Evolutionary conservation across 805 yeast genomes (phyloP), one percentile per base, ranked within the genome.

Genomic region (Wickerhamomyces strasburgensis): DNA sequence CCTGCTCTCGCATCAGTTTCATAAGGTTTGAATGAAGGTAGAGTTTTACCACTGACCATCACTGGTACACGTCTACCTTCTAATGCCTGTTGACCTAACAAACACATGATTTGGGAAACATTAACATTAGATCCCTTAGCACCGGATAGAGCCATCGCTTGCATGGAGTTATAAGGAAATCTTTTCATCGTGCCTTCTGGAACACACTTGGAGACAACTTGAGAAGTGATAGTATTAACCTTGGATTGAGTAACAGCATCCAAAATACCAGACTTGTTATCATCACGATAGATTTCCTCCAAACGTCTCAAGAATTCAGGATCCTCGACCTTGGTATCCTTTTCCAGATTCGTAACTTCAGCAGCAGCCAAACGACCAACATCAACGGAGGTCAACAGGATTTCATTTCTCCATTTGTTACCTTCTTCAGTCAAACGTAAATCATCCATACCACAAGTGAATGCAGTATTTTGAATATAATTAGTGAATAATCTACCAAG

Each of bases 371-470:
- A 72, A 59, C 90, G 75, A 56, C 98, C 99, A 40, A 79, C 80
- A 52, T 84, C 94, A 35, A 73, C 74, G 18, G 94, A 79, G 42
- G 79, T 79, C 48, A 75, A 67, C 60, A 94, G 72, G 44, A 93
- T 84, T 42, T 87, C 94, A 11, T 67, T 65, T 70, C 99, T 80
- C 90, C 94, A 80, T 42, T 70, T 56, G 60, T 94, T 89, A 58
- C 99, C 99, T 51, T 86, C 95, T 3, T 62, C 75, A 16, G 98
- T 93, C 50, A 94, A 73, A 59, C 95, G 78, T 61, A 93, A 72
- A 68, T 93, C 99, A 61, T 93, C 99, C 98, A 93, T 94, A 74
- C 99, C 98, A 80, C 99, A 93, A 6, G 98, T 93, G 58, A 93
- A 85, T 2, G 96, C 98, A 40, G 86, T 84, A 67, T 78, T 73